Conservation (phyloP, 257 asterid genomes). For the Rhazya stricta region DNA sequence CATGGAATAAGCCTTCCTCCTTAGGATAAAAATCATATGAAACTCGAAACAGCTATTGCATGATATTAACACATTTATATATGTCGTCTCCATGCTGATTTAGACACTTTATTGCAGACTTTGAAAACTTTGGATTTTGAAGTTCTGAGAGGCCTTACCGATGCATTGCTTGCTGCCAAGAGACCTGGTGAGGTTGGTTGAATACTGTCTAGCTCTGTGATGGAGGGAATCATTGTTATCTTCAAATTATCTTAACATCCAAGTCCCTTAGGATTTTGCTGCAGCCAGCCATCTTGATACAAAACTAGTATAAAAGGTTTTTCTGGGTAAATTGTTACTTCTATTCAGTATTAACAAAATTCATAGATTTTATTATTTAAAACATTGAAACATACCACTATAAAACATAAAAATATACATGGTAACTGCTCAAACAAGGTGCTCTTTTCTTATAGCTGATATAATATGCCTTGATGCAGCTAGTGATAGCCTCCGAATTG, state of each 20-base stretch:
- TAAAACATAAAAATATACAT: not conserved
- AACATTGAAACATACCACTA: not conserved
- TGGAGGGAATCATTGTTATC: not conserved
- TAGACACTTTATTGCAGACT: conserved; percentile 42
- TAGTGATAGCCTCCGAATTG: not conserved
- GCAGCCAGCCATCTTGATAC: not conserved
- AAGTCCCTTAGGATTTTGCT: not conserved
- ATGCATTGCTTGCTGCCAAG: conserved; percentile 73
- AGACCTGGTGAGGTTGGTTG: conserved; percentile 78
- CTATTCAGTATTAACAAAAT: not conserved
- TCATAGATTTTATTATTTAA: not conserved
- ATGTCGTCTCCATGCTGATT: not conserved
- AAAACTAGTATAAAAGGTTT: not conserved
- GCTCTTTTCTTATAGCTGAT: not conserved
- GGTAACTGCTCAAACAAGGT: not conserved
- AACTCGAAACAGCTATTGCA: not conserved
- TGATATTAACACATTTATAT: not conserved
- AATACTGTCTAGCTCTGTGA: not conserved
- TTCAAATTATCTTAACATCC: conserved; percentile 1
- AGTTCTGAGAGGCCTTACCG: conserved; percentile 81
- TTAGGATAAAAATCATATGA: not conserved
- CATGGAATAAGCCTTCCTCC: not conserved
- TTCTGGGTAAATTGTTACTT: not conserved
- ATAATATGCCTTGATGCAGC: not conserved
- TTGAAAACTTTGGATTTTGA: conserved; percentile 62